A percentile compares a stretch with the other conserved stretches of the same genome.
These are phyloP conservation scores for Fusarium papillatum DNA, from an alignment of 2,329 filamentous ascomycete species.

Conservation along the genomic window DNA sequence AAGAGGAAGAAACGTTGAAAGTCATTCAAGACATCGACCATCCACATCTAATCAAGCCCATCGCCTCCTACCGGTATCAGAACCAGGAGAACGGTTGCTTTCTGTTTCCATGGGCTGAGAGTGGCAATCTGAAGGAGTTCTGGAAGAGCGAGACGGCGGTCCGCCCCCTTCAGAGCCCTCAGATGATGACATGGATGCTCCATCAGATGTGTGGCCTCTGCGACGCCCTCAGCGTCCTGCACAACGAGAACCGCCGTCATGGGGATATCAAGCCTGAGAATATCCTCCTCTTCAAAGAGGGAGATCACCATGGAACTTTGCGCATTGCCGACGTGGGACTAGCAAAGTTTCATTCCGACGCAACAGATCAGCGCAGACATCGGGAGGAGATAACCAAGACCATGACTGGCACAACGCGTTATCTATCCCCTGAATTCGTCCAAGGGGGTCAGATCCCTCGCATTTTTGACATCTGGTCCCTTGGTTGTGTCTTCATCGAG, in stretches of 20 bases:
- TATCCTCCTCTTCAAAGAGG: constrained; percentile 1
- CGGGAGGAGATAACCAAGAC: background rate
- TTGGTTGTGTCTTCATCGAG: constrained; percentile 2
- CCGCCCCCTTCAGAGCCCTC: accelerated
- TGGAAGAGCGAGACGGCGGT: background rate
- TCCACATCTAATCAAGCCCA: constrained; percentile 8
- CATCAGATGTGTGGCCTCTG: constrained; percentile 4
- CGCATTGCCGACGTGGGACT: constrained; percentile 2
- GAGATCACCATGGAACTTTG: background rate
- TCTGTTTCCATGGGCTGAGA: constrained; percentile 15
- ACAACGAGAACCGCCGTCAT: background rate
- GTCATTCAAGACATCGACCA: background rate
- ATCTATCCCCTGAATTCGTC: constrained; percentile 1
- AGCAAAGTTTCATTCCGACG: background rate
- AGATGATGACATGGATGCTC: background rate
- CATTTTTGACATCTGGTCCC: background rate
- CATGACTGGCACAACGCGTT: background rate
- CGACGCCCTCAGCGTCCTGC: background rate
- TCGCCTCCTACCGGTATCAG: background rate
- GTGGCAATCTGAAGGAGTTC: background rate
- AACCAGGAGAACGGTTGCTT: background rate
- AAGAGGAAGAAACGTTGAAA: background rate
- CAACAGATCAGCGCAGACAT: background rate
- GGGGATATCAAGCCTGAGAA: constrained; percentile 13
- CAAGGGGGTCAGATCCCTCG: background rate